Base-by-base conservation (phyloP, 2,329 filamentous ascomycete genomes). In the Calonectria ilicicola region DNA sequence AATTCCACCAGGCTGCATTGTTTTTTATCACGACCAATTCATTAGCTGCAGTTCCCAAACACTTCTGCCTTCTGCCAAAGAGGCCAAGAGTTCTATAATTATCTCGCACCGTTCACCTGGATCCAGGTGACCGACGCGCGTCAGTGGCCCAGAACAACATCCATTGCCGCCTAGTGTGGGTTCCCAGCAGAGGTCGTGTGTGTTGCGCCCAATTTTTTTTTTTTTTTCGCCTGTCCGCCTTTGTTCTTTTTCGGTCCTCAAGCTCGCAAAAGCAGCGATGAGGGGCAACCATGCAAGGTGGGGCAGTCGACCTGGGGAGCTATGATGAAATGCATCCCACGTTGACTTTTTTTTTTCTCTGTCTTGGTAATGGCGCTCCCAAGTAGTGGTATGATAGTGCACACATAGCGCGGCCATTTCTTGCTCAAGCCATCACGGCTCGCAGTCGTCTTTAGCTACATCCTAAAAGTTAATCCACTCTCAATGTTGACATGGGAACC, bases 261-360 rank as follows among this genome's bases (percentile, higher is more conserved):
- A 42, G 46, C 60, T 62, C 62, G 64, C 65, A 78, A 91, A 56
- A 93, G 90, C 51, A 93, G 92, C 76, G 93, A 93, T 14, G 92
- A n/a, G 85, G 89, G 80, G 90, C 93, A 76, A 86, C 69, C 40
- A 74, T 29, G 89, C 86, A 89, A 83, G 68, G 90, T 88, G 49
- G 93, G 87, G 80, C 93, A 93, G 29, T 49, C 72, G 67, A 73
- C 72, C 72, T 76, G 74, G 74, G 78, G 75, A 79, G 75, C 77
- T 79, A 78, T 80, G 78, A 80, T 80, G 78, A 80, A 79, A 77
- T 79, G 56, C 69, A 70, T 51, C 67, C 68, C 77, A 79, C 75
- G 76, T 78, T 63, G 67, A 49, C 67, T 75, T 64, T 53, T 63
- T 71, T 40, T 35, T 44, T 74, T 53, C 49, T 10, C n/a, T 27